phyloP scores from a whole-genome alignment of 257 asterid species.

The Solanum corneliomulleri region DNA sequence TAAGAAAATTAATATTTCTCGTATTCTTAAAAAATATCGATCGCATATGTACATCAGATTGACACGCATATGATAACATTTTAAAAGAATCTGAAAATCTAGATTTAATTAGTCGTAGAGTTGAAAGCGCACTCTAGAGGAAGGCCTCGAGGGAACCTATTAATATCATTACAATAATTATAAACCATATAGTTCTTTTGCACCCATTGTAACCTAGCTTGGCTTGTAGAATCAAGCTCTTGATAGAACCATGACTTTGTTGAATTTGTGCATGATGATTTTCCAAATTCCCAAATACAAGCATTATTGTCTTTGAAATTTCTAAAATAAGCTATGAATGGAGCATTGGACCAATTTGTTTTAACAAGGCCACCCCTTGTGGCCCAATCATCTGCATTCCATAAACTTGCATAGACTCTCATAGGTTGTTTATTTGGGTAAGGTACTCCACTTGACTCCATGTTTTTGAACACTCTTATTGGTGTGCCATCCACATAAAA shows the following conservation, averaged over 20 bases:
- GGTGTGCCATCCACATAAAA: slow-evolving; percentile 54
- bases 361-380: slow-evolving; percentile 57
- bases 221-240: slow-evolving; percentile 29
- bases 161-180: slow-evolving; percentile 54
- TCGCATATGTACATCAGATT: too few species aligned
- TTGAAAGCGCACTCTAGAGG: slow-evolving; percentile 36
- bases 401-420: slow-evolving; percentile 62
- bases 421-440: slow-evolving; percentile 55
- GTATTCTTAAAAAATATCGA: neutral
- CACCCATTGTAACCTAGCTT: slow-evolving; percentile 39
- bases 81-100: neutral
- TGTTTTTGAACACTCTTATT: slow-evolving; percentile 60
- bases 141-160: slow-evolving; percentile 59
- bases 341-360: slow-evolving; percentile 67
- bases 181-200: slow-evolving; percentile 54
- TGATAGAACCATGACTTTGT: slow-evolving; percentile 18
- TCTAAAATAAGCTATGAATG: slow-evolving; percentile 51
- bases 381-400: slow-evolving; percentile 86
- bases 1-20: accelerated
- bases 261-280: slow-evolving; percentile 24
- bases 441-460: slow-evolving; percentile 36
- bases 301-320: slow-evolving; percentile 35
- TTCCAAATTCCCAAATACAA: slow-evolving; percentile 33
- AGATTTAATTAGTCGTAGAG: neutral
- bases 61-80: neutral